phyloP scores from a whole-genome alignment of 2,329 filamentous ascomycete species.

The Fusarium sp. region DNA sequence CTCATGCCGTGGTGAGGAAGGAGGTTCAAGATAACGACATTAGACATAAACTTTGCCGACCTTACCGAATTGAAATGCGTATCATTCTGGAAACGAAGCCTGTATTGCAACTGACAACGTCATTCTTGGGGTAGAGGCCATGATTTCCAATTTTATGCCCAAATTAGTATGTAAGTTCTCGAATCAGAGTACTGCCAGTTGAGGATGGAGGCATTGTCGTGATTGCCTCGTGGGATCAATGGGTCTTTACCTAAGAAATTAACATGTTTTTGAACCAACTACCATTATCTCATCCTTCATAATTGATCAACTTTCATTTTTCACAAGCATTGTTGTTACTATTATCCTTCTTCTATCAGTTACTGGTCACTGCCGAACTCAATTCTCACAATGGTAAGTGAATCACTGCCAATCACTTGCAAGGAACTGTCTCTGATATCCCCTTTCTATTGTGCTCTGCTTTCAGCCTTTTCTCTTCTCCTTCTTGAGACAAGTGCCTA shows the following conservation, averaged over 20 bases:
- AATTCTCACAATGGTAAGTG: not conserved
- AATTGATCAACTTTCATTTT: not conserved
- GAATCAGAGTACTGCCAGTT: not conserved
- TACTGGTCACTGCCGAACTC: not conserved
- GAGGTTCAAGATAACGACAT: slow-evolving; percentile 28
- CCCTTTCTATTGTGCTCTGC: not conserved
- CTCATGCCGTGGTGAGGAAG: slow-evolving; percentile 17
- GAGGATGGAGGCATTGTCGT: not conserved
- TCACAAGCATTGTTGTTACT: not conserved
- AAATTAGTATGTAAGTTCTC: not conserved
- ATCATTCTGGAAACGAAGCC: slow-evolving; percentile 23
- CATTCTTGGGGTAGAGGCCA: not conserved
- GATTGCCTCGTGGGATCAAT: not conserved
- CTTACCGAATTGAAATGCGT: slow-evolving; percentile 34
- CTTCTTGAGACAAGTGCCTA: not conserved
- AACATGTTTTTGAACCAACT: not conserved
- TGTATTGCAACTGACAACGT: not conserved
- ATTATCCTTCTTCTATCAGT: not conserved
- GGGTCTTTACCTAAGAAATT: not conserved
- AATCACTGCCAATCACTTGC: slow-evolving; percentile 10
- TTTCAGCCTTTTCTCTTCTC: not conserved
- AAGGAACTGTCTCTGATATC: not conserved
- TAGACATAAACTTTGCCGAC: slow-evolving; percentile 39
- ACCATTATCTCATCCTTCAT: not conserved
- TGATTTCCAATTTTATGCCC: not conserved